A percentile compares a stretch with the other conserved stretches of the same genome.
These are phyloP conservation scores for Fusarium equiseti DNA, from an alignment of 2,329 filamentous ascomycete species.

Conservation along the genomic window DNA sequence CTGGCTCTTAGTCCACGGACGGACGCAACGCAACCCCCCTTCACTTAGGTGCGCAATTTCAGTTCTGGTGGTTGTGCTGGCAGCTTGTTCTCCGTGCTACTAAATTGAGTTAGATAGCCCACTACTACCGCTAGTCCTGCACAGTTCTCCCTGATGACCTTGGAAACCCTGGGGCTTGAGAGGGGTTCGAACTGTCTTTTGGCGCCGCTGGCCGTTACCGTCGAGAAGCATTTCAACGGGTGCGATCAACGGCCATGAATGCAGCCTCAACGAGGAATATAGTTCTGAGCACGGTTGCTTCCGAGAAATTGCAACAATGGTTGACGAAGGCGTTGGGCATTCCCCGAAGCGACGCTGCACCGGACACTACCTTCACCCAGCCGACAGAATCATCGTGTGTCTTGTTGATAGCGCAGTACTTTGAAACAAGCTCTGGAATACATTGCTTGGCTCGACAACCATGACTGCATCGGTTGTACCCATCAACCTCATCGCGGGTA, in stretches of 20 bases:
- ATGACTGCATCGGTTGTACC: slow-evolving; percentile 25
- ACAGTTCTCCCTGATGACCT: slow-evolving; percentile 27
- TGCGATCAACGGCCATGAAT: slow-evolving; percentile 24
- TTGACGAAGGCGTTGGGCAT: slow-evolving; percentile 25
- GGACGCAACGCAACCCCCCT: slow-evolving; percentile 28
- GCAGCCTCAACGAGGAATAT: slow-evolving; percentile 20
- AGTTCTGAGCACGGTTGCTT: slow-evolving; percentile 14
- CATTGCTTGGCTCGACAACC: slow-evolving; percentile 7
- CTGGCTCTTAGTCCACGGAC: slow-evolving; percentile 32
- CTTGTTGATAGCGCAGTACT: slow-evolving; percentile 35
- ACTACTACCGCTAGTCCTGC: slow-evolving; percentile 22
- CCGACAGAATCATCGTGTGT: slow-evolving; percentile 34
- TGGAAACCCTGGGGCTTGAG: slow-evolving; percentile 18
- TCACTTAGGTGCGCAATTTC: slow-evolving; percentile 44
- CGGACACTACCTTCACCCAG: neutral
- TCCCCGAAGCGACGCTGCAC: slow-evolving; percentile 17
- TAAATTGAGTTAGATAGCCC: slow-evolving; percentile 15
- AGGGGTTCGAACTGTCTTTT: slow-evolving; percentile 25
- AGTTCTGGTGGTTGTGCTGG: slow-evolving; percentile 29
- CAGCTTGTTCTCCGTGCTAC: slow-evolving; percentile 13
- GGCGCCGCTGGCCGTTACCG: slow-evolving; percentile 31
- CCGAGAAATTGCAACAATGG: slow-evolving; percentile 13
- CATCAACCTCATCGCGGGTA: slow-evolving; percentile 27
- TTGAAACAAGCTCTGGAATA: slow-evolving; percentile 13
- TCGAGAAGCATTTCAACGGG: slow-evolving; percentile 25